A percentile compares a stretch with the other conserved stretches of the same genome.
These are phyloP conservation scores for Pholiota conissans DNA, from an alignment of 768 basidiomycete species.

Conservation along the genomic window DNA sequence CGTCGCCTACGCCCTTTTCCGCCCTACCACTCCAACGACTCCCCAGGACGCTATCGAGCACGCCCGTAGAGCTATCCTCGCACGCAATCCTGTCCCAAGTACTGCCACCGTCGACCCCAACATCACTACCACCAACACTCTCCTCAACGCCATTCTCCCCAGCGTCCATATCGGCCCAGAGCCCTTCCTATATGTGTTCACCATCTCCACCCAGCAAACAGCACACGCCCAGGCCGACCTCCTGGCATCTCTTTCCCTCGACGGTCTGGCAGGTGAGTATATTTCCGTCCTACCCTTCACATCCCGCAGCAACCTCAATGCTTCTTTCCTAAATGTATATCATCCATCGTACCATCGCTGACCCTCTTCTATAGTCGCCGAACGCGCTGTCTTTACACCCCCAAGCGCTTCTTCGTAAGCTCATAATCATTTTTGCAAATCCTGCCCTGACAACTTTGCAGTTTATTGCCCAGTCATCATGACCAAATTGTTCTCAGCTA, in stretches of 20 bases:
- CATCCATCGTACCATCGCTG: conserved; percentile 8
- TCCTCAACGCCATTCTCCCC: conserved; percentile 53
- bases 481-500: conserved; percentile 41
- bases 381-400: conserved; percentile 18
- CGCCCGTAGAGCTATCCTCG: conserved; percentile 51
- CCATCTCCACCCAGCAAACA: conserved; percentile 30
- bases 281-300: conserved; percentile 4
- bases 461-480: conserved; percentile 38
- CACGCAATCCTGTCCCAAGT: conserved; percentile 29
- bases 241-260: conserved; percentile 42
- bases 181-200: conserved; percentile 59
- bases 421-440: not conserved
- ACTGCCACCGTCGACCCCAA: conserved; percentile 50
- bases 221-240: conserved; percentile 4
- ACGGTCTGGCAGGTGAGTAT: conserved; percentile 53
- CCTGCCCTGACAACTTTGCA: conserved; percentile 16
- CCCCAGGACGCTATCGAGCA: conserved; percentile 49
- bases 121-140: conserved; percentile 30
- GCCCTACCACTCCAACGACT: conserved; percentile 15
- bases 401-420: conserved; percentile 17
- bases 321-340: not conserved
- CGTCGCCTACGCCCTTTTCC: conserved; percentile 48
- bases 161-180: conserved; percentile 46
- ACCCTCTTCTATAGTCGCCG: conserved; percentile 14
- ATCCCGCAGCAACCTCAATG: not conserved